phyloP scores from a whole-genome alignment of 129 eudicot genomes.

The carrot (Daucus carota) region DH1_v3.0 NC_030387.2:4513001-4513500 shows the following conservation, averaged over 20 bases:
- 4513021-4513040: background rate
- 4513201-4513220: conserved; percentile 80
- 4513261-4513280: background rate
- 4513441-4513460: conserved; percentile 6
- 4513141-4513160: conserved; percentile 88
- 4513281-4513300: conserved; percentile 5
- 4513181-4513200: conserved; percentile 97
- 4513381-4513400: conserved; percentile 92
- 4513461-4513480: background rate
- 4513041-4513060: background rate
- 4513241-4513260: conserved; percentile 11
- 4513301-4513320: conserved; percentile 93
- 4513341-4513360: conserved; percentile 92
- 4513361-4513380: conserved; percentile 93
- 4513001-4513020: background rate
- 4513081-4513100: background rate
- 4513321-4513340: conserved; percentile 98
- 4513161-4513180: conserved; percentile 95
- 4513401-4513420: conserved; percentile 85
- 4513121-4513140: conserved; percentile 98
- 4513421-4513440: background rate
- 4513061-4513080: background rate
- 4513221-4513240: conserved; percentile 5
- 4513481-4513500: background rate
- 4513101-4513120: conserved; percentile 68